Percentiles rank a stretch among this genome's conserved stretches.
Conservation (phyloP, 495 filamentous ascomycete genomes). For the Neurospora sp. region DNA sequence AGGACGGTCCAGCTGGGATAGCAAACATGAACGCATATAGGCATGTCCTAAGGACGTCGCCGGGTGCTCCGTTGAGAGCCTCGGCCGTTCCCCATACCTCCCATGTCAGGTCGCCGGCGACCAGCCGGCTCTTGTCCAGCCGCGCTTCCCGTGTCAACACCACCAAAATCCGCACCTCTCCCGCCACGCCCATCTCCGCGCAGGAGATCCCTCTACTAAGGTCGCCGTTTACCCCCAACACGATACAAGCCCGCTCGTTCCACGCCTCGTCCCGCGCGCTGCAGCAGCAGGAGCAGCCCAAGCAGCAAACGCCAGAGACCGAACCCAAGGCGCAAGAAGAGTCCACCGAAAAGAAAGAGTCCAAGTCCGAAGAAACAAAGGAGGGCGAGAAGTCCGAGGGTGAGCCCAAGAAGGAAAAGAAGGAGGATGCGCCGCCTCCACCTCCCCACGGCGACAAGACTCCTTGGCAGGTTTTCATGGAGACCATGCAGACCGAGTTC, state of each 20-base stretch:
- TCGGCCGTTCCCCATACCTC: slow-evolving; percentile 30
- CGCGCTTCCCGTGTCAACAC: slow-evolving; percentile 11
- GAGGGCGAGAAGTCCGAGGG: slow-evolving; percentile 35
- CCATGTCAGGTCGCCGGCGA: slow-evolving; percentile 44
- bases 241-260: slow-evolving; percentile 30
- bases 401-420: slow-evolving; percentile 45
- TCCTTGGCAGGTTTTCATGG: slow-evolving; percentile 96
- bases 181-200: slow-evolving; percentile 15
- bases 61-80: slow-evolving; percentile 25
- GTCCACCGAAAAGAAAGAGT: slow-evolving; percentile 18
- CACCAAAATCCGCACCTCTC: slow-evolving; percentile 12
- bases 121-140: slow-evolving; percentile 47
- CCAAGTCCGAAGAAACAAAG: slow-evolving; percentile 36
- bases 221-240: slow-evolving; percentile 35
- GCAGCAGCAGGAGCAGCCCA: slow-evolving; percentile 23
- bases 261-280: slow-evolving; percentile 27
- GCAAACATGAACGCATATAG: slow-evolving; percentile 38
- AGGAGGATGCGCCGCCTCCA: slow-evolving; percentile 74
- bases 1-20: slow-evolving; percentile 5
- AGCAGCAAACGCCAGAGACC: slow-evolving; percentile 8
- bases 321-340: slow-evolving; percentile 27
- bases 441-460: slow-evolving; percentile 96
- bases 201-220: slow-evolving; percentile 22
- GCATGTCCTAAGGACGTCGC: slow-evolving; percentile 31
- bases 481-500: slow-evolving; percentile 85